Conservation (phyloP, 163 green algal species). For the Chlamydomonas reinhardtii region DNA sequence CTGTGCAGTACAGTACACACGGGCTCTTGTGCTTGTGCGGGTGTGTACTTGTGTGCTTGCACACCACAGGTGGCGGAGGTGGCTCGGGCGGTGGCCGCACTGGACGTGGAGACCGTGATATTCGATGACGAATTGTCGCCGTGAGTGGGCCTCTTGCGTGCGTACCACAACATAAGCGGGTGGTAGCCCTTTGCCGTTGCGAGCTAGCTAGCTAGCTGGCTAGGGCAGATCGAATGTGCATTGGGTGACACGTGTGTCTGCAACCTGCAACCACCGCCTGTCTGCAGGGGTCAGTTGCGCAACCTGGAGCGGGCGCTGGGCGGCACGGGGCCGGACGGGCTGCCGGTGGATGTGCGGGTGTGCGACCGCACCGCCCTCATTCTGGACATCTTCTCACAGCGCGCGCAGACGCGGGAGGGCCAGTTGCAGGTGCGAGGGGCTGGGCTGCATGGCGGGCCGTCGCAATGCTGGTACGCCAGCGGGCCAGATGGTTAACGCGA, state of each 20-base stretch:
- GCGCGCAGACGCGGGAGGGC: constrained; percentile 93
- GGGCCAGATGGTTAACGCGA: too few species aligned
- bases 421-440: constrained; percentile 90
- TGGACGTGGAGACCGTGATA: constrained; percentile 74
- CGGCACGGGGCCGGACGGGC: not conserved
- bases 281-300: constrained; percentile 73
- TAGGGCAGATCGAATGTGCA: too few species aligned
- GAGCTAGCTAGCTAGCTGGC: too few species aligned
- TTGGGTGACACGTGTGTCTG: too few species aligned
- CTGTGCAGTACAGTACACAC: too few species aligned
- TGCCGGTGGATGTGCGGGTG: constrained; percentile 57
- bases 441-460: not conserved
- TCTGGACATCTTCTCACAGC: constrained; percentile 97
- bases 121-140: constrained; percentile 88
- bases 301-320: constrained; percentile 86
- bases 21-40: too few species aligned
- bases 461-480: too few species aligned
- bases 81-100: constrained; percentile 57
- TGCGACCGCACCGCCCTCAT: constrained; percentile 97
- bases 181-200: too few species aligned
- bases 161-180: too few species aligned
- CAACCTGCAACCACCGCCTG: too few species aligned
- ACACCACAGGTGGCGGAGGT: constrained; percentile 50
- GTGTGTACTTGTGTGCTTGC: too few species aligned
- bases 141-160: too few species aligned